phyloP scores from a whole-genome alignment of 768 basidiomycete genomes.

The Lanmaoa rubissima region DNA sequence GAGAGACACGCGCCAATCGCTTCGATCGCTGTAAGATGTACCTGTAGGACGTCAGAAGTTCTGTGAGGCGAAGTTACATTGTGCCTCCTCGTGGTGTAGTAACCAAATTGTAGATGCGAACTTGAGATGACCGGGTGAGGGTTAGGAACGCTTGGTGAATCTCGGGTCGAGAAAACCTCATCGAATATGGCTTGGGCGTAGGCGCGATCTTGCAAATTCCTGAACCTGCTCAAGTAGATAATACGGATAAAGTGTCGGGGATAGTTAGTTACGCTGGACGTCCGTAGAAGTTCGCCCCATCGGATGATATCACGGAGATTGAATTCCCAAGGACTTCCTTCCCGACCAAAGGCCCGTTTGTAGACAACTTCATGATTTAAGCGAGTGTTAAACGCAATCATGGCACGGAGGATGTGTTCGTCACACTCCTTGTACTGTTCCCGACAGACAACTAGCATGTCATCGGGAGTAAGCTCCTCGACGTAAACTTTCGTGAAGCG shows the following conservation, averaged over 20 bases:
- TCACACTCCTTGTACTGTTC: conserved; percentile 67
- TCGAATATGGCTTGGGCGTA: conserved; percentile 55
- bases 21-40: conserved; percentile 66
- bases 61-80: conserved; percentile 35
- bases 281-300: conserved; percentile 66
- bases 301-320: conserved; percentile 93
- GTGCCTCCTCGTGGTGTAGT: conserved; percentile 42
- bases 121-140: conserved; percentile 38
- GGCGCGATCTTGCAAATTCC: conserved; percentile 63
- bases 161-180: conserved; percentile 41
- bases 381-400: conserved; percentile 80
- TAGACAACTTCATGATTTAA: conserved; percentile 67
- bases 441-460: conserved; percentile 76
- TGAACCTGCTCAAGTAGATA: conserved; percentile 85
- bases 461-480: conserved; percentile 74
- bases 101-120: conserved; percentile 62
- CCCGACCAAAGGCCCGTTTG: conserved; percentile 64
- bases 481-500: conserved; percentile 98
- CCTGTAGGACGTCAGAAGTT: conserved; percentile 54
- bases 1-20: conserved; percentile 70
- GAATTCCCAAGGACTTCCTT: conserved; percentile 96
- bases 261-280: conserved; percentile 35
- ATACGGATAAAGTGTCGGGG: conserved; percentile 65
- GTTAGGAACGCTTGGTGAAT: conserved; percentile 40
- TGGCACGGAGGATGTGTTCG: conserved; percentile 51